Evolutionary conservation across 257 asterid species (phyloP), one percentile per base, ranked within the genome.

Genomic region (Salvia rosmarinus): DNA sequence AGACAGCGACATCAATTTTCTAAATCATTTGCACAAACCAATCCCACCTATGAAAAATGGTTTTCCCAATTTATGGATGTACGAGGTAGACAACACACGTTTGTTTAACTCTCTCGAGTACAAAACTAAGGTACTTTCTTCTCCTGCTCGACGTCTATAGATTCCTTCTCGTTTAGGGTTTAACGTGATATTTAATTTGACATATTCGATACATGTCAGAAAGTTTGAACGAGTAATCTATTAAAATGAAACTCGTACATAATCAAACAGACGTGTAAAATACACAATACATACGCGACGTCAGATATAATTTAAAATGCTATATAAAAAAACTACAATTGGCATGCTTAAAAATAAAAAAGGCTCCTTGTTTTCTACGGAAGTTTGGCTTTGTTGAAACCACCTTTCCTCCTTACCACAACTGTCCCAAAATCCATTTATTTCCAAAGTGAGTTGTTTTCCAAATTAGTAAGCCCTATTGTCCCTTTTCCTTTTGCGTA

Each of bases 1-100:
- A 43, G 75, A 75, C 74, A 73, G 3, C 54, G 21, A 60, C 83
- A 68, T 71, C 71, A 56, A 70, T 66, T 54, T 74, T 46, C 23
- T 37, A 56, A 69, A 40, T 35, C 6, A 32, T 62, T 50, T 68
- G 39, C 62, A 79, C 65, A 70, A 77, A 60, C 64, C 28, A 35
- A 52, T 35, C 43, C 70, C 60, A 63, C 79, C 82, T 68, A 62
- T 73, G n/a, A 28, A 16, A 49, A 44, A 17, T 4, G 11, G 6
- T 23, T 30, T 72, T 66, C 66, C 60, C 57, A 17, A 20, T 25
- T 52, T 75, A 23, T 63, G 65, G 42, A 67, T 68, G 73, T 80
- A 67, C 82, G 67, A 76, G 77, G 82, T 35, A 52, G 35, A 46
- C 63, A 4, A 35, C 40, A 4, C 40, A 35, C 6, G 0, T 1